Percentiles rank a stretch among this genome's conserved stretches.
Evolutionary conservation across 2,329 filamentous ascomycete species (phyloP).

Genomic region (Aphanocladium album): DNA sequence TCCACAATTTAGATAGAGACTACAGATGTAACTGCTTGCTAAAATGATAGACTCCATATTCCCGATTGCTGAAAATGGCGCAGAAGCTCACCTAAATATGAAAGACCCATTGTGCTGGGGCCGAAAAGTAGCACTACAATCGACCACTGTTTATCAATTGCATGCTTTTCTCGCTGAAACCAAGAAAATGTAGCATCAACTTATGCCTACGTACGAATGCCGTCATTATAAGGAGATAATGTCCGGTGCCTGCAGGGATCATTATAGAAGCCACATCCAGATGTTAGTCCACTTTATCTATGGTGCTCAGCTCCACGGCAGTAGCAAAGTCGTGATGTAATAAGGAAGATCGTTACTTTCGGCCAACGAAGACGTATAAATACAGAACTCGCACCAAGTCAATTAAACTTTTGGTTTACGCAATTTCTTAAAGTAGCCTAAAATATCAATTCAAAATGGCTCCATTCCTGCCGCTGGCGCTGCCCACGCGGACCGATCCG

Average conservation of each 20-base stretch:
- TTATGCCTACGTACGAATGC: not conserved
- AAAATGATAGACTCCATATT: no score
- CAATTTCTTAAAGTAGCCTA: not conserved
- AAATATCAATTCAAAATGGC: not conserved
- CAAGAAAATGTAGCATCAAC: not conserved
- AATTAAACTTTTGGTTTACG: no score
- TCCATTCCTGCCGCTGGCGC: not conserved
- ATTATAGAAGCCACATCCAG: not conserved
- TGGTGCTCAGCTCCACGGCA: not conserved
- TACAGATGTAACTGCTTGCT: no score
- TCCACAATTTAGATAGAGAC: no score
- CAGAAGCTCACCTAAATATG: no score
- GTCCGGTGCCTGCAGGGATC: not conserved
- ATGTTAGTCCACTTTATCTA: not conserved
- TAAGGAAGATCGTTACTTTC: not conserved
- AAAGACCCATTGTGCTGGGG: no score
- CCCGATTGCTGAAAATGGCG: no score
- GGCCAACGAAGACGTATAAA: not conserved
- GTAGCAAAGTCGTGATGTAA: slow-evolving; percentile 3
- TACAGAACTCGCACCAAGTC: not conserved
- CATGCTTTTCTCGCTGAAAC: no score
- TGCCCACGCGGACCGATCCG: not conserved
- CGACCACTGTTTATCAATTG: not conserved
- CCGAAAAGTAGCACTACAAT: not conserved
- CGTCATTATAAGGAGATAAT: not conserved